Conservation (phyloP, 129 eudicot species). For the Pittosporum tobira region DNA sequence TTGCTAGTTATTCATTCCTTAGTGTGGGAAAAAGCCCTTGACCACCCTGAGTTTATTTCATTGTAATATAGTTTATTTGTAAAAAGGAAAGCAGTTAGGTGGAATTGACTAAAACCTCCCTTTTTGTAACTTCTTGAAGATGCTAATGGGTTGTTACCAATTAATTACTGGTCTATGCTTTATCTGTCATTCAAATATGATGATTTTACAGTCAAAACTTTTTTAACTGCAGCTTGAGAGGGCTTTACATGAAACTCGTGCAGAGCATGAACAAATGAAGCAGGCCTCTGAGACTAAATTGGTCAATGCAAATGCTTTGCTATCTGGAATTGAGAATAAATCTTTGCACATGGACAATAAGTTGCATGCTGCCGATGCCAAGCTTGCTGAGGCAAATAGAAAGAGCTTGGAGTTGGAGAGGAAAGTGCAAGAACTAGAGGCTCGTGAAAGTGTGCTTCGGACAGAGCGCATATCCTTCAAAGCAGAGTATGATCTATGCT, state of each 20-base stretch:
- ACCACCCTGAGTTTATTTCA: too few species aligned
- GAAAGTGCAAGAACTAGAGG: conserved; percentile 65
- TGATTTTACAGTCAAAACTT: neutral
- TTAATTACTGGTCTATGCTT: neutral
- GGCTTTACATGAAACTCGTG: conserved; percentile 48
- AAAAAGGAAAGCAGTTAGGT: too few species aligned
- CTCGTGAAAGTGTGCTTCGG: conserved; percentile 50
- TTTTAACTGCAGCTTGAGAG: conserved; percentile 66
- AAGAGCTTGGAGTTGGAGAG: conserved; percentile 70
- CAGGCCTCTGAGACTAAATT: conserved; percentile 38
- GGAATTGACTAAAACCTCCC: too few species aligned
- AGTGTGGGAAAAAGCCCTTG: too few species aligned
- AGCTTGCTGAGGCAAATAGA: conserved; percentile 66
- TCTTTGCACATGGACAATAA: conserved; percentile 59
- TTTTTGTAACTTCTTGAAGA: too few species aligned
- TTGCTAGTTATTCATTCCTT: too few species aligned
- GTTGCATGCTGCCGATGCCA: conserved; percentile 60
- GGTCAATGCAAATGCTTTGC: conserved; percentile 52
- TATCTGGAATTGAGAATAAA: conserved; percentile 46
- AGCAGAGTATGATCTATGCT: conserved; percentile 54
- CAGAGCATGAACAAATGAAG: conserved; percentile 51
- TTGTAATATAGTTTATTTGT: too few species aligned
- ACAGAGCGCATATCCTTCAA: conserved; percentile 52
- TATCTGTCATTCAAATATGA: conserved; percentile 2
- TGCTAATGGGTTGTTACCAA: neutral